These are phyloP conservation scores for Gigaspora rosea DNA, from an alignment of 192 early-diverging fungal species.

Conservation along the genomic window DNA sequence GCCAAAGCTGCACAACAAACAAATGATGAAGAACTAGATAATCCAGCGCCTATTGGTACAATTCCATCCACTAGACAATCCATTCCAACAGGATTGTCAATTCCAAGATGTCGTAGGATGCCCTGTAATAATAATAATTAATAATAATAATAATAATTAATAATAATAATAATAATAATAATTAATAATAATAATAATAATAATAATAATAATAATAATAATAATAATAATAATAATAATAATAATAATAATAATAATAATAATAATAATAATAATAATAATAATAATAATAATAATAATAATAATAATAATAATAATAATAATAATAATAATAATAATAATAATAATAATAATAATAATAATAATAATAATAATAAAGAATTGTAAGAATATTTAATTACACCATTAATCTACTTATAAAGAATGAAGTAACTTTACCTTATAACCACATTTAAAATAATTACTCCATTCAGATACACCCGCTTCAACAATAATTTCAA, in stretches of 20 bases:
- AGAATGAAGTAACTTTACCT: conserved; percentile 39
- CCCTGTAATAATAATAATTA: conserved; percentile 43
- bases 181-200: neutral
- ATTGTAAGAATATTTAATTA: too few species aligned
- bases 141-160: neutral
- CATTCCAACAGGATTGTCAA: conserved; percentile 60
- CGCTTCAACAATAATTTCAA: conserved; percentile 68
- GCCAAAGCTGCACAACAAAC: conserved; percentile 78
- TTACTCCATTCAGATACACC: conserved; percentile 78
- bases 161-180: neutral
- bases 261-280: neutral
- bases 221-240: neutral
- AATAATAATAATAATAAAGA: neutral
- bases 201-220: neutral
- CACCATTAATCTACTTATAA: too few species aligned
- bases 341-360: neutral
- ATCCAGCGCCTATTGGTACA: conserved; percentile 80
- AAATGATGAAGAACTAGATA: conserved; percentile 86
- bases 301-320: neutral
- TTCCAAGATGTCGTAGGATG: conserved; percentile 53
- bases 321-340: neutral
- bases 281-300: neutral
- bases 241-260: neutral
- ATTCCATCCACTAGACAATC: conserved; percentile 73
- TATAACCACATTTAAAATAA: conserved; percentile 93